Evolutionary conservation across 345 rosid genomes (phyloP), one percentile per base, ranked within the genome.

Genomic region (Arabidopsis suecica): DNA sequence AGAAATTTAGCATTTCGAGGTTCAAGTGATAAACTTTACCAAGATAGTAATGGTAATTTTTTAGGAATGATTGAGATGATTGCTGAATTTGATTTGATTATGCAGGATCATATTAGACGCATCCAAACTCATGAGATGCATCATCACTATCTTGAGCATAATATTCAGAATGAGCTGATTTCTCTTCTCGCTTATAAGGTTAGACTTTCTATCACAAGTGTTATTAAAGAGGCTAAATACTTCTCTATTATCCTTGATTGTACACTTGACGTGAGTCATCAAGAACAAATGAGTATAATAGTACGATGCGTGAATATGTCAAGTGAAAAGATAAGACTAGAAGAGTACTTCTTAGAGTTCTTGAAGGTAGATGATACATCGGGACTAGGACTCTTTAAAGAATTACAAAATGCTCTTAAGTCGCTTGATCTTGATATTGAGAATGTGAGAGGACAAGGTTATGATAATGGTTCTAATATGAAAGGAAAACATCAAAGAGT

Each of bases 401-500:
- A 34, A 66, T 1, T 49, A 20, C 16, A 18, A 20, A 22, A 66
- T 34, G 20, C 7, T 6, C 22, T 66, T 11, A 34, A 49, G 9
- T 50, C 16, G 5, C 9, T 66, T 4, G 5, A 37, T 49, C 34
- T 66, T 66, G 34, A 66, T 66, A 8, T 65, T 66, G 5, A 20
- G 2, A 48, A 65, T 48, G 33, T 33, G 42, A 47, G 57, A 6
- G 18, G 57, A 5, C 57, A 48, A 48, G 11, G 57, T 18, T 65
- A 65, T 45, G 68, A 64, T 5, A 64, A 64, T 44, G n/a, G 40
- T 64, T 64, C 55, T 5, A 64, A 44, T 25, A 62, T 62, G 51
- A 62, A 62, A 28, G 42, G 58, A 65, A 65, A 48, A 5, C 58
- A 65, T 2, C 69, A 65, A 32, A 16, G 30, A 10, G 18, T 48